Evolutionary conservation across 2,329 filamentous ascomycete species (phyloP).

Genomic region (Alternaria metachromatica): DNA sequence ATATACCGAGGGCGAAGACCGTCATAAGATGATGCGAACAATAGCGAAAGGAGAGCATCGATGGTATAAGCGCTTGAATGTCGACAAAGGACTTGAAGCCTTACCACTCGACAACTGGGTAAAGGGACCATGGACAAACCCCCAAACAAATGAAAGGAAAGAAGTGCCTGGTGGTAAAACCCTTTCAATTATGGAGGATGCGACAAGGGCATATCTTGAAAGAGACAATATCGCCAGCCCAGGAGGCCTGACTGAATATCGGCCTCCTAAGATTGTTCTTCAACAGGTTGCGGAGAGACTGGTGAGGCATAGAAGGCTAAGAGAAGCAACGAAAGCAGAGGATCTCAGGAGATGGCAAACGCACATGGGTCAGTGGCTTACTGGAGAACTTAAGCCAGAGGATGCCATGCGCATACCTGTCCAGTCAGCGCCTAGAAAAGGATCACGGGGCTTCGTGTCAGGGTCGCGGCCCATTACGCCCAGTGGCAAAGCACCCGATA

Average conservation of each 20-base stretch:
- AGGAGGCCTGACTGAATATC: constrained; percentile 51
- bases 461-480: constrained; percentile 6
- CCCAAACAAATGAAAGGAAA: constrained; percentile 34
- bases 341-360: constrained; percentile 47
- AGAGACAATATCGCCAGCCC: constrained; percentile 45
- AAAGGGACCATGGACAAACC: constrained; percentile 50
- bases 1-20: constrained; percentile 59
- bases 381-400: constrained; percentile 40
- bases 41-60: constrained; percentile 56
- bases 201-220: constrained; percentile 50
- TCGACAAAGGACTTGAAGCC: constrained; percentile 53
- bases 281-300: constrained; percentile 57
- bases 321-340: constrained; percentile 48
- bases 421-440: constrained; percentile 5
- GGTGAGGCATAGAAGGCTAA: constrained; percentile 53
- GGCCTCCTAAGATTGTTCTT: constrained; percentile 53
- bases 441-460: constrained; percentile 9
- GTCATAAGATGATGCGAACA: constrained; percentile 56
- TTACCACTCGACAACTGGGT: constrained; percentile 58
- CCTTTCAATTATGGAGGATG: constrained; percentile 54
- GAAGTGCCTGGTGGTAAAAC: constrained; percentile 52
- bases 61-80: constrained; percentile 60
- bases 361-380: constrained; percentile 49
- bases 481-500: neutral
- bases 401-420: constrained; percentile 23